Evolutionary conservation across 495 filamentous ascomycete species (phyloP), one percentile per base, ranked within the genome.

Genomic region (Aspergillus panamensis): DNA sequence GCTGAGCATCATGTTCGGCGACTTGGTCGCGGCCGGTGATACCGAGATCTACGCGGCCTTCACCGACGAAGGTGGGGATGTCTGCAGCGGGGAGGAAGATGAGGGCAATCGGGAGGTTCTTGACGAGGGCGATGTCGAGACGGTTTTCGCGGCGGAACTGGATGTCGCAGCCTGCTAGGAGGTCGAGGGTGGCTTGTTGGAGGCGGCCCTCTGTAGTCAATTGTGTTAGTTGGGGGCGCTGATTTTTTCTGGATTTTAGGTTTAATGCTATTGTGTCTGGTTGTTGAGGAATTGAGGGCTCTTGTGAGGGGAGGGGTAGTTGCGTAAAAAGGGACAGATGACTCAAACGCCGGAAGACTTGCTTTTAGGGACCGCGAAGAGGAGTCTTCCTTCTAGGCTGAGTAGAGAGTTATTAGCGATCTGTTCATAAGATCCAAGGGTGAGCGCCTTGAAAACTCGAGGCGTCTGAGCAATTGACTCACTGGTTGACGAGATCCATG

Each of bases 291-390:
- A 20, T 53, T 50, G 29, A 33, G 53, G 42, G 55, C 25, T 19
- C 9, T 49, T n/a, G 21, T 53, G 39, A 39, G 14, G 53, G 3
- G 21, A 30, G 43, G 53, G 3, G 39, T 9, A 25, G 31, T 16
- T 12, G 32, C 19, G 43, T n/a, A 10, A 21, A 20, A 21, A 42
- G 47, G 35, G 13, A 40, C 48, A 29, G 32, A 51, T 69, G 67
- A 72, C 60, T 67, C 62, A 68, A 54, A 42, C 14, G 59, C 45
- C 52, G 56, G 55, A 51, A 48, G 52, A 85, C 89, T 72, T 77
- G 91, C 92, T 98, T 77, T 98, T 98, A 44, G 94, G 94, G 19
- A 97, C 91, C 57, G 94, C 94, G 68, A 98, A 97, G 58, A 98
- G 83, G 47, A 97, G 84, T 63, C 93, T 87, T 72, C 91, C 91